Percentiles rank a stretch among this genome's conserved stretches.
Evolutionary conservation across 257 asterid species (phyloP).

Genomic region (Handroanthus guayacan): DNA sequence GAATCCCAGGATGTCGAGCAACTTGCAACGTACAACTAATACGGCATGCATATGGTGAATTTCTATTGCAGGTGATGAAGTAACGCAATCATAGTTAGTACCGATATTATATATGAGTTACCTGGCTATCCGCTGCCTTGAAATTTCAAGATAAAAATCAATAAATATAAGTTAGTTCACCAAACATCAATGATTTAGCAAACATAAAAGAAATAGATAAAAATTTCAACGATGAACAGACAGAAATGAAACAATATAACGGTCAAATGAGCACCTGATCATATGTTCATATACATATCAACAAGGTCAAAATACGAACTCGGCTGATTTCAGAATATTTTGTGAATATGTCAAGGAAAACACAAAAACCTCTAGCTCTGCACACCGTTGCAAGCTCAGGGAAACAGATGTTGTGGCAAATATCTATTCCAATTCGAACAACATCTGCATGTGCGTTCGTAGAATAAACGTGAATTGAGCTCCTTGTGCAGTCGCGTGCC

Average conservation of each 20-base stretch:
- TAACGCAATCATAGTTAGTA: background rate
- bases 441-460: conserved; percentile 36
- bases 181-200: too few relatives aligned
- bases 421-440: conserved; percentile 53
- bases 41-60: background rate
- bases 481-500: too few relatives aligned
- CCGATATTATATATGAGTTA: background rate
- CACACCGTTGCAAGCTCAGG: conserved; percentile 55
- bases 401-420: conserved; percentile 56
- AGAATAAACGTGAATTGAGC: too few relatives aligned
- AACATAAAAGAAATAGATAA: background rate
- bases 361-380: conserved; percentile 39
- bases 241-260: conserved; percentile 58
- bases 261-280: conserved; percentile 50
- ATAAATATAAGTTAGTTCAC: background rate
- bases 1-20: conserved; percentile 58
- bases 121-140: conserved; percentile 60
- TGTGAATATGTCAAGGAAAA: background rate
- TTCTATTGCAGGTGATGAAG: background rate
- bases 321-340: too few relatives aligned
- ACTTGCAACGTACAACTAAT: conserved; percentile 51
- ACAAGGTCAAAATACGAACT: too few relatives aligned
- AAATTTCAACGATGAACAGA: conserved; percentile 44
- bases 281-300: background rate
- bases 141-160: conserved; percentile 9